Evolutionary conservation across 164 flowering plant genomes (phyloP), one percentile per base, ranked within the genome.

Genomic region (Umbellularia californica): DNA sequence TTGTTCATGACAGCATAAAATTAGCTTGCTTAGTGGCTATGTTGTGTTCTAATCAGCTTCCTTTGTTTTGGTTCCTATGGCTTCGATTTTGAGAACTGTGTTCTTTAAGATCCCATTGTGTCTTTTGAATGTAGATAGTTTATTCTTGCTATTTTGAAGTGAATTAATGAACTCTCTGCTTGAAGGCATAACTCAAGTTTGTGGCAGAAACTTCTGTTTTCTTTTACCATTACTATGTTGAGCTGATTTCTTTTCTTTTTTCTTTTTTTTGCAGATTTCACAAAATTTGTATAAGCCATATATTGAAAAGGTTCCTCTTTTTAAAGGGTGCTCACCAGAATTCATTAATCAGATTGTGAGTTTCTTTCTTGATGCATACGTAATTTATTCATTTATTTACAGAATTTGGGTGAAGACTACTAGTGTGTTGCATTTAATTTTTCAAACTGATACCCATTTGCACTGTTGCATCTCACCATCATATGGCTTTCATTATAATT

Each of bases 291-390:
- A 95, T 41, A 82, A 81, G 84, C 76, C 84, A 14, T 82, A 75
- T 63, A 80, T 95, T 72, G 88, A 87, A 76, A 83, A 85, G 35
- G 86, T 87, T 81, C 76, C 91, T 77, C 93, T 93, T 65, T 93
- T 93, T 70, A 85, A 81, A 69, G 97, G 87, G 74, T 93, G 99
- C 82, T 90, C 98, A 50, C 50, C 82, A 7, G 98, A 92, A 74
- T 87, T 95, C 77, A 84, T 89, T 74, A 87, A 86, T 80, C 97
- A 92, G 81, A 91, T 92, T 69, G 99, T 95, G 86, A 91, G 97
- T 83, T 24, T 15, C 41, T 50, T 35, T 52, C 68, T 55, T 73
- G 73, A 7, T 68, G 1, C 25, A 20, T 55, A 55, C 50, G 58
- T 71, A 23, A 28, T 5, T 58, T 3, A 41, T 9, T 15, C 35